Evolutionary conservation across 2,329 filamentous ascomycete species (phyloP), one percentile per base, ranked within the genome.

Genomic region (Pyrenophora tritici-repentis): DNA sequence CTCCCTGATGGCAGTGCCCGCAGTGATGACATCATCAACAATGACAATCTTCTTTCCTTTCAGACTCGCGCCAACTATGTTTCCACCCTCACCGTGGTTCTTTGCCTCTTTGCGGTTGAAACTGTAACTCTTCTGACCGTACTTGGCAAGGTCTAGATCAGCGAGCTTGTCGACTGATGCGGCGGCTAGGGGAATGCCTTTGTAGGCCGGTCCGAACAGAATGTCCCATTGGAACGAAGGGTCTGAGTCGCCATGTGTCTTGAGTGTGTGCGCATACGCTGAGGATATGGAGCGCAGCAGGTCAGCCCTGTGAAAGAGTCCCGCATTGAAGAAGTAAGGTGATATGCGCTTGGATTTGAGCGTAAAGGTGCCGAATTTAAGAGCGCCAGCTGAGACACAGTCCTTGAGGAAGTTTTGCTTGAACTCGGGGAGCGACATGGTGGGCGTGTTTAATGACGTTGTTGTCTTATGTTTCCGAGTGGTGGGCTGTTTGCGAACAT

Each of bases 91-190:
- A 37, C 94, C 93, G 73, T 97, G 93, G 68, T 91, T 89, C 80
- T 97, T 97, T 67, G 87, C 89, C 78, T 97, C 94, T 78, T 97
- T 97, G 68, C 94, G 86, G 77, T 97, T 95, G 78, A 96, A 97
- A 29, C 86, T 87, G 78, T 96, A 97, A 68, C 87, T 90, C 50
- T 89, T 81, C 36, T 81, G 76, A 48, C 84, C 84, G 75, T 88
- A 94, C 55, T 81, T 83, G 42, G 78, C 75, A 14, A 83, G 78
- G 56, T 90, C 86, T 9, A 91, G 76, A 66, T 86, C 83, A 45
- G 85, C 84, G 10, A 97, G 83, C 73, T 91, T 88, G 70, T 89
- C 84, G 32, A 87, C 82, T 13, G 91, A 87, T 2, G 89, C 83
- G 13, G 88, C 86, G 37, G 89, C 89, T n/a, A 97, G 84, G 1